Evolutionary conservation across 192 early-diverging fungal genomes (phyloP).

Genomic region (Coemansia sp.): DNA sequence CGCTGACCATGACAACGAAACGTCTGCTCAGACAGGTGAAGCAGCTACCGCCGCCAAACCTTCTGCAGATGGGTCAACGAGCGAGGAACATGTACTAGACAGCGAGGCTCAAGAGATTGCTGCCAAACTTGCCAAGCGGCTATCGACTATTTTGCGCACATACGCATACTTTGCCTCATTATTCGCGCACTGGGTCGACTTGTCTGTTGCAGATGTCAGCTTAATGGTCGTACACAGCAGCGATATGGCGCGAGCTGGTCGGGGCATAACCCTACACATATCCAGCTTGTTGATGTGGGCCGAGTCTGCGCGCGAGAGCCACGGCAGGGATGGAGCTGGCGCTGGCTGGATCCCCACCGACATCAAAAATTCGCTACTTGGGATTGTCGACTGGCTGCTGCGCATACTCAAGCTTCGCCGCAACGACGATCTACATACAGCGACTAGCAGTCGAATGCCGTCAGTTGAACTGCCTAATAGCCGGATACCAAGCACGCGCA

Average conservation of each 20-base stretch:
- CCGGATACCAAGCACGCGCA: background rate
- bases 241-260: conserved; percentile 49
- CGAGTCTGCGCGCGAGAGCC: conserved; percentile 43
- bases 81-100: conserved; percentile 29
- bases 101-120: conserved; percentile 32
- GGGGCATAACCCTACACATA: conserved; percentile 47
- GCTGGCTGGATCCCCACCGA: conserved; percentile 26
- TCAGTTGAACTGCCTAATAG: background rate
- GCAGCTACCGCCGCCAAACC: background rate
- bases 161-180: conserved; percentile 51
- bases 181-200: conserved; percentile 54
- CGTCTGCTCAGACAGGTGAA: background rate
- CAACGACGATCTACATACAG: conserved; percentile 3
- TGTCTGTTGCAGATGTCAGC: conserved; percentile 38
- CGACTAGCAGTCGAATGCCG: background rate
- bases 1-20: background rate
- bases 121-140: conserved; percentile 36
- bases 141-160: conserved; percentile 48
- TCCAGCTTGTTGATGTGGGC: conserved; percentile 46
- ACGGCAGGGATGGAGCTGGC: conserved; percentile 1
- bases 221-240: conserved; percentile 40
- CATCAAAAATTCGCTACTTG: conserved; percentile 31
- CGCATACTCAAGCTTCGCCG: conserved; percentile 19
- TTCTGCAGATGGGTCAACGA: background rate
- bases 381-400: conserved; percentile 35